These are phyloP conservation scores for Marchantia paleacea DNA, from an alignment of 225 moss, liverwort and hornwort genomes.

Conservation along the genomic window DNA sequence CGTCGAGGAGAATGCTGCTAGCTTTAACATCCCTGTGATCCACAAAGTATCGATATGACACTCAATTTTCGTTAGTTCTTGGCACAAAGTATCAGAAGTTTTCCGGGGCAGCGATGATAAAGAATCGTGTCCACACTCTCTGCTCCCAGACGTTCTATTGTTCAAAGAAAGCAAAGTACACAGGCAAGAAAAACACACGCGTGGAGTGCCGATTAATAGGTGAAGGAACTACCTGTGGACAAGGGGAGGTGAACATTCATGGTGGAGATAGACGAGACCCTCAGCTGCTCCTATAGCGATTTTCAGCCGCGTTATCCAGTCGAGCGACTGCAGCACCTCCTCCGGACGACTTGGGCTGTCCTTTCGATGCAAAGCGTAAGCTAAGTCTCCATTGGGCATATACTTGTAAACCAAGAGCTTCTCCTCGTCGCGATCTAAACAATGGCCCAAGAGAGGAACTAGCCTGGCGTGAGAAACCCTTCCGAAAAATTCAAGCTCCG, in stretches of 20 bases:
- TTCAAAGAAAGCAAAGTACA: background rate
- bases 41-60: background rate
- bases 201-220: background rate
- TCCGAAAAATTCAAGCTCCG: slow-evolving; percentile 82
- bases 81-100: too few relatives aligned
- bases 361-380: slow-evolving; percentile 75
- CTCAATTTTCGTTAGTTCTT: background rate
- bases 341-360: slow-evolving; percentile 68
- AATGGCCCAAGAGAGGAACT: slow-evolving; percentile 76
- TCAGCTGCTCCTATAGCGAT: slow-evolving; percentile 90
- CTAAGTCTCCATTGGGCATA: slow-evolving; percentile 77
- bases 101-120: background rate
- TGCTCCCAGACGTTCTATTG: background rate
- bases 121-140: background rate
- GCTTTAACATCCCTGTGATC: slow-evolving; percentile 57
- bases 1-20: slow-evolving; percentile 86
- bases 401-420: slow-evolving; percentile 87
- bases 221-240: slow-evolving; percentile 68
- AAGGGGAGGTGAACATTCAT: slow-evolving; percentile 80
- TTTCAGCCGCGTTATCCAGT: slow-evolving; percentile 98
- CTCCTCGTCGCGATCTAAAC: slow-evolving; percentile 80
- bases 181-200: background rate
- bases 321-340: slow-evolving; percentile 78
- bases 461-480: slow-evolving; percentile 65
- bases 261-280: slow-evolving; percentile 76